Conservation (phyloP, 2,329 filamentous ascomycete genomes). For the Aureobasidium sp. region DNA sequence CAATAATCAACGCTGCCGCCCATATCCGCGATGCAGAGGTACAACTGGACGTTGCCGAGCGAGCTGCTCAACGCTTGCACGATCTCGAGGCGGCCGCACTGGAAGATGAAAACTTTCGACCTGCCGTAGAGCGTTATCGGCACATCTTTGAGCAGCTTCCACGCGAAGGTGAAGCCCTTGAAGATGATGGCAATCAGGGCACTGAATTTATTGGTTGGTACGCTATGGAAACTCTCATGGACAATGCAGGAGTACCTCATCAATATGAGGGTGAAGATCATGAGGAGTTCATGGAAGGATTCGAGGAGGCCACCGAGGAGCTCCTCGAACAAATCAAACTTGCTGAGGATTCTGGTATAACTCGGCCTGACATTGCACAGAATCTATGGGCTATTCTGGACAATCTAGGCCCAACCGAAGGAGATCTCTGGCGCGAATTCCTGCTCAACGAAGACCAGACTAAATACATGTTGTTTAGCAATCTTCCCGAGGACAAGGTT, state of each 20-base stretch:
- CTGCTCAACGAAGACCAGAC: neutral
- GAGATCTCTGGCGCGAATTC: neutral
- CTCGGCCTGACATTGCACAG: neutral
- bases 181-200: neutral
- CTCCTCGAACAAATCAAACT: conserved; percentile 10
- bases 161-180: neutral
- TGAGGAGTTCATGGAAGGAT: neutral
- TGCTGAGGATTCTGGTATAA: neutral
- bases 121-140: conserved; percentile 10
- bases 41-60: conserved; percentile 17
- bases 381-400: neutral
- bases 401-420: neutral
- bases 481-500: neutral
- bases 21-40: conserved; percentile 23
- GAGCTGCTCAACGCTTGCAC: conserved; percentile 7
- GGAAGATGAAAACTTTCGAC: conserved; percentile 13
- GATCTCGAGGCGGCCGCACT: conserved; percentile 1
- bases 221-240: conserved; percentile 18
- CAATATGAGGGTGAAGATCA: conserved; percentile 2
- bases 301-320: conserved; percentile 6
- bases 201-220: conserved; percentile 20
- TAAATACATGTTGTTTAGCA: neutral
- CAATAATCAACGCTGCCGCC: conserved; percentile 68
- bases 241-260: conserved; percentile 17
- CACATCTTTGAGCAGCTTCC: neutral